Percentiles rank a stretch among this genome's conserved stretches.
phyloP scores from a whole-genome alignment of 495 filamentous ascomycete genomes.

The Chaetomium tenue region DNA sequence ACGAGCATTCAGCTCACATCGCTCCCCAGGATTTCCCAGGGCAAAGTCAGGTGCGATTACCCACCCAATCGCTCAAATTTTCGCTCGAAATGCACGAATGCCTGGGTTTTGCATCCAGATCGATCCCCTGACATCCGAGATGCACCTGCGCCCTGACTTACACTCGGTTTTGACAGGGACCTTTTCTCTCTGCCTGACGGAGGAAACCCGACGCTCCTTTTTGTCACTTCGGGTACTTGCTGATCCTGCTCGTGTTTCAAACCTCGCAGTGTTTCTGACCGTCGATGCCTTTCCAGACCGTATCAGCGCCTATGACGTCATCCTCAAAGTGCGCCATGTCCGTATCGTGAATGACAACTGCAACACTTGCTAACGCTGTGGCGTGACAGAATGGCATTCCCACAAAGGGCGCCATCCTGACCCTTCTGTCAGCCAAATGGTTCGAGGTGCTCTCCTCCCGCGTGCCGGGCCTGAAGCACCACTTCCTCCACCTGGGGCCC shows the following conservation, averaged over 20 bases:
- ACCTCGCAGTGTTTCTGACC: not conserved
- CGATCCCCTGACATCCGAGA: not conserved
- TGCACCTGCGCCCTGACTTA: not conserved
- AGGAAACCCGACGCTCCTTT: constrained; percentile 73
- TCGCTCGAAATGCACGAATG: too few relatives aligned
- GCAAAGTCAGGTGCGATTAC: constrained; percentile 73
- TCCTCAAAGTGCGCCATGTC: constrained; percentile 54
- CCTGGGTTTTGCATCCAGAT: too few relatives aligned
- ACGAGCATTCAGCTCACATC: constrained; percentile 18
- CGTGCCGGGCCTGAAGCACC: constrained; percentile 68
- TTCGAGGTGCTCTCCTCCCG: constrained; percentile 66
- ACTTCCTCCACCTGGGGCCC: constrained; percentile 69
- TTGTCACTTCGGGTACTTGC: constrained; percentile 57
- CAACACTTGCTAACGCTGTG: too few relatives aligned
- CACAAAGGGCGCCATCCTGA: constrained; percentile 80
- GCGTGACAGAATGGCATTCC: constrained; percentile 67
- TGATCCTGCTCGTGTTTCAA: too few relatives aligned
- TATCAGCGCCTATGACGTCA: constrained; percentile 92
- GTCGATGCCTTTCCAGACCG: constrained; percentile 55
- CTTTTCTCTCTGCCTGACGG: constrained; percentile 61
- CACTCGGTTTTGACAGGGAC: not conserved
- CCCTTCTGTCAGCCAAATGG: constrained; percentile 81
- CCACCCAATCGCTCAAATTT: not conserved
- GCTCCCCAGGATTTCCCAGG: constrained; percentile 20
- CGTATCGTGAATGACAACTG: not conserved